phyloP scores from a whole-genome alignment of 2,329 filamentous ascomycete species.

The Botryotinia globosa region DNA sequence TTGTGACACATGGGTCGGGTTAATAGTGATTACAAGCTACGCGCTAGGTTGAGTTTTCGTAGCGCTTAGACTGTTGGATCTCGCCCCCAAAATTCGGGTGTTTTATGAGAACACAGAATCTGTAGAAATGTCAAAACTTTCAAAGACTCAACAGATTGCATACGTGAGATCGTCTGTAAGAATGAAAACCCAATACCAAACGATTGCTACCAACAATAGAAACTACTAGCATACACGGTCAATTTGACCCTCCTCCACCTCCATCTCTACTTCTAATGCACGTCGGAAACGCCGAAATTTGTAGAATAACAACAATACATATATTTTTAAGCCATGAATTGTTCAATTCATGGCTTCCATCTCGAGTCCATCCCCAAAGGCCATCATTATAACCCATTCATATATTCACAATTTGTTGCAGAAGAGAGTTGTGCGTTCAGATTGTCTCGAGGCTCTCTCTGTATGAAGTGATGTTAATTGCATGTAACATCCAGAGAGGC shows the following conservation, averaged over 20 bases:
- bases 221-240: constrained; percentile 39
- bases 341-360: constrained; percentile 26
- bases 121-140: neutral
- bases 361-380: constrained; percentile 28
- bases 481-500: constrained; percentile 63
- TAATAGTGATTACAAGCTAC: neutral
- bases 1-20: neutral
- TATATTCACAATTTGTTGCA: constrained; percentile 34
- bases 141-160: neutral
- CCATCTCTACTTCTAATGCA: constrained; percentile 38
- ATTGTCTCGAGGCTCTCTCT: constrained; percentile 35
- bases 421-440: constrained; percentile 32
- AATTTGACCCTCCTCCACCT: constrained; percentile 31
- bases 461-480: constrained; percentile 42
- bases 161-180: neutral
- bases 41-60: neutral
- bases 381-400: constrained; percentile 30
- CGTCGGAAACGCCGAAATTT: constrained; percentile 37
- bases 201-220: constrained; percentile 34
- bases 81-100: neutral
- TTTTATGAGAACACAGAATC: neutral
- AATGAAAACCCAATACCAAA: constrained; percentile 26
- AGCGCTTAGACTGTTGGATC: neutral
- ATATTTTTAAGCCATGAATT: constrained; percentile 34
- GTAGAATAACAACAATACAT: constrained; percentile 35